These are phyloP conservation scores for Mortierella alpina DNA, from an alignment of 192 early-diverging fungal genomes.

Conservation along the genomic window DNA sequence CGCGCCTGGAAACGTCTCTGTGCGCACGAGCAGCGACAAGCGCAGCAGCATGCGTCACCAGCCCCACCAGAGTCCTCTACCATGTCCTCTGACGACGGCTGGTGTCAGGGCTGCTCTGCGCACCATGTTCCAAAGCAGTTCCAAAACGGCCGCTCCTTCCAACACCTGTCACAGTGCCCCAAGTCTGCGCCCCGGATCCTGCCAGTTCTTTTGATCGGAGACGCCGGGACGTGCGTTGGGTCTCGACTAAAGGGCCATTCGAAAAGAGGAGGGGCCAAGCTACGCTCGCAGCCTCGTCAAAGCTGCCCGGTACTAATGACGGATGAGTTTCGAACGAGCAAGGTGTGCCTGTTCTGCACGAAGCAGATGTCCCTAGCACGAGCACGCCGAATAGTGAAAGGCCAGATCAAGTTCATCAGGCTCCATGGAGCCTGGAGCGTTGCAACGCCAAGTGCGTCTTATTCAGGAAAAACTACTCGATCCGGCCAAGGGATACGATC, in stretches of 20 bases:
- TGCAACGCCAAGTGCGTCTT: neutral
- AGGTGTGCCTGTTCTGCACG: neutral
- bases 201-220: neutral
- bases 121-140: slow-evolving; percentile 4
- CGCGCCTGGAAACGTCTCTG: no score
- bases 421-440: neutral
- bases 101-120: neutral
- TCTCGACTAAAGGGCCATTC: neutral
- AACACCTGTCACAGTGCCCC: slow-evolving; percentile 2
- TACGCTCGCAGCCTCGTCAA: neutral
- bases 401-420: neutral
- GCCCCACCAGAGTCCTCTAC: no score
- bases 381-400: neutral
- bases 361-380: neutral
- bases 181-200: slow-evolving; percentile 3
- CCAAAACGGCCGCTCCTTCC: slow-evolving; percentile 2
- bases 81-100: no score
- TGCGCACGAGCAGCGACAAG: no score
- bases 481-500: neutral
- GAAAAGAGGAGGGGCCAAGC: neutral
- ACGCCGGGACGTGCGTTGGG: neutral
- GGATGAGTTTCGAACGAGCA: neutral
- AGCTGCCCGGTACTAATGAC: neutral
- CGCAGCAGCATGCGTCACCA: no score
- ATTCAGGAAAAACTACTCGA: slow-evolving; percentile 3